phyloP scores from a whole-genome alignment of 352 stramenopile species.

The Globisporangium polare region DNA sequence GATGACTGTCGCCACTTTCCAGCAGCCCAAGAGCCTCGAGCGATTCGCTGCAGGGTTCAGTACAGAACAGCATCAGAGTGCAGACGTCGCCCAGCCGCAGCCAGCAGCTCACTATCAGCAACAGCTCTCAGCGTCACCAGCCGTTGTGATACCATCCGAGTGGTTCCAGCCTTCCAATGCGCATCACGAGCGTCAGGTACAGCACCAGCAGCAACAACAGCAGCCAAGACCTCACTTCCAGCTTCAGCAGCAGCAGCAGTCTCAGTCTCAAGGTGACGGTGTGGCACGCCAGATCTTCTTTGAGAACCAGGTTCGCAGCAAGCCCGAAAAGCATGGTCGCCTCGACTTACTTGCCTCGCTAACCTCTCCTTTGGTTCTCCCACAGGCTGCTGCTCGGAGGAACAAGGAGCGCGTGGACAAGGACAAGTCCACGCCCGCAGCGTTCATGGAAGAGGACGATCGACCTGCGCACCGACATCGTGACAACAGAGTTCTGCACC shows the following conservation, averaged over 20 bases:
- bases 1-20: constrained; percentile 25
- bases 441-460: constrained; percentile 19
- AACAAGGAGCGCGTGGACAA: constrained; percentile 56
- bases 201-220: background rate
- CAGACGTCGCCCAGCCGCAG: background rate
- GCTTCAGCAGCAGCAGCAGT: background rate
- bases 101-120: background rate
- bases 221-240: background rate
- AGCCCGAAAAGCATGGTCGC: background rate
- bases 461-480: background rate
- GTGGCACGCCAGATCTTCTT: constrained; percentile 44
- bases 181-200: background rate
- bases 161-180: background rate
- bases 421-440: constrained; percentile 25
- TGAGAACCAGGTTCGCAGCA: constrained; percentile 49
- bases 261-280: constrained; percentile 9
- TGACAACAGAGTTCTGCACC: background rate
- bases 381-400: constrained; percentile 39
- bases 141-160: background rate
- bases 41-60: constrained; percentile 3
- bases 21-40: constrained; percentile 26
- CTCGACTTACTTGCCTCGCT: background rate
- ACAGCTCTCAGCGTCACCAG: background rate
- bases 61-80: background rate
- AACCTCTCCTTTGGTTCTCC: background rate